Base-by-base conservation (phyloP, 73 alveolate species). In the Uronychia setigera region DNA sequence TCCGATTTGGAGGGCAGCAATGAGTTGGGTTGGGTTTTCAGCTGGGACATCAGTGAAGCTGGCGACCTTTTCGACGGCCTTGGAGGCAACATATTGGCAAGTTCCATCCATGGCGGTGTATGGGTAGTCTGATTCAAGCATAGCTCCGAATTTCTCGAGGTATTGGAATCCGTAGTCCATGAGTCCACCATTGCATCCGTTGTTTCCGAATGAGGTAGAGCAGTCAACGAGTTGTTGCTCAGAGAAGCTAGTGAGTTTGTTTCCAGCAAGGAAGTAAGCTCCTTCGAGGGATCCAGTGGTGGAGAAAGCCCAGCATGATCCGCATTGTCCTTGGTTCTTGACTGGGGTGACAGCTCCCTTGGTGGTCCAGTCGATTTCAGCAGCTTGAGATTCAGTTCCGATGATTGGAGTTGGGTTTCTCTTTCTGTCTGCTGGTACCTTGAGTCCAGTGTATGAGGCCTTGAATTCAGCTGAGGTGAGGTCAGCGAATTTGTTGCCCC, bases 301-400 rank as follows among this genome's bases (percentile, higher is more conserved):
- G 0, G 97, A 58, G 88, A 95, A 95, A n/a, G 99, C 97, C 98
- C 98, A 95, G 85, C 97, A 94, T 35, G 97, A 89, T 25, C 97
- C 97, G 58, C 99, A 95, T 79, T 78, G 26, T 60, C 96, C 97
- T 94, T 95, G 96, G 83, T 95, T 92, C 78, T 86, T 93, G 26
- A 95, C 88, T 59, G 86, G 33, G 5, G 84, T 81, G 29, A 92
- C 87, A 14, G 46, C 82, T 19, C 94, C 94, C 28, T 29, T 1
- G 9, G 80, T 29, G 5, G 81, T 78, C 98, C 98, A 93, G 84
- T 93, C 98, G 30, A 80, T 9, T 26, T 80, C 87, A n/a, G n/a
- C n/a, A n/a, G n/a, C n/a, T n/a, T n/a, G n/a, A n/a, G n/a, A n/a
- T n/a, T n/a, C n/a, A n/a, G n/a, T n/a, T n/a, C n/a, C n/a, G n/a